A percentile compares a stretch with the other conserved stretches of the same genome.
These are phyloP conservation scores for Tylopilus felleus DNA, from an alignment of 768 basidiomycete species.

Conservation along the genomic window DNA sequence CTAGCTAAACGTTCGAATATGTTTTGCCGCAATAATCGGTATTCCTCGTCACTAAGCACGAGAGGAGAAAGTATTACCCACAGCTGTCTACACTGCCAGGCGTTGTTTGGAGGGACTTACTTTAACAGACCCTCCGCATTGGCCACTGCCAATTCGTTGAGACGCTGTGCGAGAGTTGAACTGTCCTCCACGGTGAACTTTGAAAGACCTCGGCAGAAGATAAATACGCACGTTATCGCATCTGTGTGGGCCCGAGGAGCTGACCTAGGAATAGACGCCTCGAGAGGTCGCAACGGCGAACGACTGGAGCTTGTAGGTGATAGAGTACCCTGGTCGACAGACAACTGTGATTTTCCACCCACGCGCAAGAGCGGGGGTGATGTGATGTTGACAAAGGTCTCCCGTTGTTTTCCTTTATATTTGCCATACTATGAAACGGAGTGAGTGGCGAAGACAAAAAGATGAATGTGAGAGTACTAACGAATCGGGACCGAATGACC, in stretches of 20 bases:
- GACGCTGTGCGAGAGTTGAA: conserved; percentile 71
- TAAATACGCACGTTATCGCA: conserved; percentile 50
- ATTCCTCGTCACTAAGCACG: conserved; percentile 71
- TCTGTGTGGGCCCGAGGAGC: conserved; percentile 39
- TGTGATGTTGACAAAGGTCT: conserved; percentile 33
- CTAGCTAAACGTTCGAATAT: conserved; percentile 77
- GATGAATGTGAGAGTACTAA: conserved; percentile 35
- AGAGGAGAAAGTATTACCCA: conserved; percentile 2
- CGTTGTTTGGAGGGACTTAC: conserved; percentile 38
- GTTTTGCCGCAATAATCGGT: conserved; percentile 78
- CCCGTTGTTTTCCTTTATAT: conserved; percentile 55
- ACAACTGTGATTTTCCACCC: conserved; percentile 18
- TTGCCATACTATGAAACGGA: conserved; percentile 46
- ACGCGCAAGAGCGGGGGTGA: conserved; percentile 32
- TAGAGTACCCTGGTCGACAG: conserved; percentile 17
- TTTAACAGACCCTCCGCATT: conserved; percentile 77
- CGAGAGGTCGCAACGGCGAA: conserved; percentile 23
- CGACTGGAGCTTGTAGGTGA: conserved; percentile 13
- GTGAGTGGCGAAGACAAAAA: conserved; percentile 9
- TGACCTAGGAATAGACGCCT: conserved; percentile 18
- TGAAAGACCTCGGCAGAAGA: conserved; percentile 10
- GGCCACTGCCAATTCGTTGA: conserved; percentile 76
- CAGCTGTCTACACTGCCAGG: background rate
- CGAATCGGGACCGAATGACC: conserved; percentile 61
- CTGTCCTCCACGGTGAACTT: conserved; percentile 36